phyloP scores from a whole-genome alignment of 768 basidiomycete genomes.

The Leccinum pellstonianum region DNA sequence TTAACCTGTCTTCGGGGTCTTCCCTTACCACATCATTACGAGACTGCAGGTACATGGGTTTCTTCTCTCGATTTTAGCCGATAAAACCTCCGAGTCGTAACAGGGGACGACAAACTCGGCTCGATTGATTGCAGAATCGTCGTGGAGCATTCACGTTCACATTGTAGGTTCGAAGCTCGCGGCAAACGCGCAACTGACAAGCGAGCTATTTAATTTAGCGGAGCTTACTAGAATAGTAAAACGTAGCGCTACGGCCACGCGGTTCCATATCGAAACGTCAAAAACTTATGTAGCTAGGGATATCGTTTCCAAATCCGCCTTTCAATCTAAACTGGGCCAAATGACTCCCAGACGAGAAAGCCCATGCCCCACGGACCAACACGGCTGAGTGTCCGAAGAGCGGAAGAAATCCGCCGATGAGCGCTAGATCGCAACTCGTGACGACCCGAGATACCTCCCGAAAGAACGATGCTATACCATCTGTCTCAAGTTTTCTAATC shows the following conservation, averaged over 20 bases:
- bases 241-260: constrained; percentile 5
- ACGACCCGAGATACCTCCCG: constrained; percentile 22
- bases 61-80: too few relatives aligned
- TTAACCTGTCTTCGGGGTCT: too few relatives aligned
- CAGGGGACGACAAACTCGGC: neutral
- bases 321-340: constrained; percentile 41
- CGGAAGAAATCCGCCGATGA: constrained; percentile 36
- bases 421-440: constrained; percentile 18
- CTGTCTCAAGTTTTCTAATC: constrained; percentile 38
- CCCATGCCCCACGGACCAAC: constrained; percentile 87
- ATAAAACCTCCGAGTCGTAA: too few relatives aligned
- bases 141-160: constrained; percentile 25
- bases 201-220: constrained; percentile 7
- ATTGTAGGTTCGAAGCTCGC: constrained; percentile 11
- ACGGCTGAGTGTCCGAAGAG: constrained; percentile 59
- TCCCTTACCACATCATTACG: too few relatives aligned
- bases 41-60: too few relatives aligned
- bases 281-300: neutral
- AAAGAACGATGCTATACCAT: constrained; percentile 58
- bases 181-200: neutral
- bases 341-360: constrained; percentile 76
- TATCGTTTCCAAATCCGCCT: constrained; percentile 6
- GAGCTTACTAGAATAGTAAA: constrained; percentile 10
- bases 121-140: constrained; percentile 4
- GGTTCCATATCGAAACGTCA: neutral